Evolutionary conservation across 768 basidiomycete species (phyloP), one percentile per base, ranked within the genome.

Genomic region (Mycena maculata): DNA sequence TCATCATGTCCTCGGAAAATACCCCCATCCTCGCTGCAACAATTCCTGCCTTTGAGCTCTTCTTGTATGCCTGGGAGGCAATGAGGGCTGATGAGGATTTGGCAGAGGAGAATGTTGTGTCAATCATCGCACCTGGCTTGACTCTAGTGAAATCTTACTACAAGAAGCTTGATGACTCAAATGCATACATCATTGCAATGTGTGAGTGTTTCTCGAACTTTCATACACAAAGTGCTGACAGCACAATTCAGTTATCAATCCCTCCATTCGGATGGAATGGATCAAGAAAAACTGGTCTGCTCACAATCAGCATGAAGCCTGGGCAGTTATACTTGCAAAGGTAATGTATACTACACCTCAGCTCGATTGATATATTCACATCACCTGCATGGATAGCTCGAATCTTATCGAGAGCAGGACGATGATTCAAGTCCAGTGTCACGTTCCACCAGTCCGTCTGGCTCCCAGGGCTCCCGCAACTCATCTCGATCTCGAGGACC

Each of bases 401-500:
- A 55, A 55, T 41, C 23, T 6, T 55, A 55, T 56, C 28, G 41
- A 56, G 55, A 56, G 27, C 39, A 20, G 41, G 41, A 44, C 15
- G 27, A 44, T 56, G 41, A 44, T 44, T 2, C 55, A 23, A 44
- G 39, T 44, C 55, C 55, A 44, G 27, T 30, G 25, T 56, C 55
- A 28, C 41, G 28, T 30, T 42, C 41, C 41, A 44, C 39, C 55
- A 56, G 55, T 25, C 55, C 41, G 13, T 39, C 39, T 13, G 52
- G 36, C n/a, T 56, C 55, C 28, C 55, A 56, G 55, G 55, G 55
- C 23, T 56, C 41, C 27, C 41, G 55, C 18, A 56, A 56, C 41
- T 56, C 55, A 44, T 56, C 55, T 44, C 41, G 41, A 56, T 56
- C 55, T 56, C 41, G 55, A 44, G 55, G 42, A 30, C 55, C 41